These are phyloP conservation scores for Penicillium turbatum DNA, from an alignment of 495 filamentous ascomycete species.

Conservation along the genomic window DNA sequence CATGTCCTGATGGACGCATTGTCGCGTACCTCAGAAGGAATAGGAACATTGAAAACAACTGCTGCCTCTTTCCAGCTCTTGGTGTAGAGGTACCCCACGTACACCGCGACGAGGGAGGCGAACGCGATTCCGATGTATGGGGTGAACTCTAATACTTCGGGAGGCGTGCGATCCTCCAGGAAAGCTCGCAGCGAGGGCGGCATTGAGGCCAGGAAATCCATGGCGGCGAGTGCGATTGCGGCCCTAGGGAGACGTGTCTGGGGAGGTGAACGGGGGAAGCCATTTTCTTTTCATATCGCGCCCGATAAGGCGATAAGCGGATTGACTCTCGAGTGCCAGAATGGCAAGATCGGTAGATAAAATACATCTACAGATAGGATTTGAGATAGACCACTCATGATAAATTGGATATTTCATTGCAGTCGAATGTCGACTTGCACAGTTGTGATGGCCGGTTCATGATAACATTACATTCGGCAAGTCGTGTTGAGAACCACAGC, in stretches of 20 bases:
- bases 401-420: too few species aligned
- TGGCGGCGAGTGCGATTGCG: constrained; percentile 21
- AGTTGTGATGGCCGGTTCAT: too few species aligned
- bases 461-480: too few species aligned
- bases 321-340: not conserved
- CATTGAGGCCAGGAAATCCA: constrained; percentile 29
- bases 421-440: too few species aligned
- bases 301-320: constrained; percentile 18
- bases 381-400: too few species aligned
- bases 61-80: constrained; percentile 42
- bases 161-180: constrained; percentile 16
- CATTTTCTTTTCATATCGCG: constrained; percentile 6
- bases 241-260: constrained; percentile 5
- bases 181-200: constrained; percentile 25
- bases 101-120: constrained; percentile 33
- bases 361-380: too few species aligned
- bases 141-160: constrained; percentile 16
- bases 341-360: too few species aligned
- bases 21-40: constrained; percentile 53
- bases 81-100: constrained; percentile 37
- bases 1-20: constrained; percentile 58
- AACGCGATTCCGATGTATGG: constrained; percentile 28
- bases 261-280: constrained; percentile 3
- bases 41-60: constrained; percentile 53
- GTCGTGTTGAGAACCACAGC: not conserved